Conservation (phyloP, 1,284 basidiomycete genomes). For the Schizopora paradoxa region DNA sequence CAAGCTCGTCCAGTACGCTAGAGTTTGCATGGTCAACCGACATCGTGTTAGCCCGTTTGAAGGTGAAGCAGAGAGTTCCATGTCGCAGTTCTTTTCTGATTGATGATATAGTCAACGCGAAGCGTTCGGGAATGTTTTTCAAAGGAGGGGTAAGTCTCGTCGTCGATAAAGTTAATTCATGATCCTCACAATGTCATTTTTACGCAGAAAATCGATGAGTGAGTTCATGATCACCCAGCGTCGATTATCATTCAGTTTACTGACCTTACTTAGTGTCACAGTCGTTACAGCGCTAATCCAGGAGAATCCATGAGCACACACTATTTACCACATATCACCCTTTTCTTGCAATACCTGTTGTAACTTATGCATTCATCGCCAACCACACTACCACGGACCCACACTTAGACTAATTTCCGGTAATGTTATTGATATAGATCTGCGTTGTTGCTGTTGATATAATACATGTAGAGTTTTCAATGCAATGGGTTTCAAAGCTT, state of each 20-base stretch:
- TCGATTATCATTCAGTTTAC: constrained; percentile 7
- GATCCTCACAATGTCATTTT: constrained; percentile 19
- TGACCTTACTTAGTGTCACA: constrained; percentile 41
- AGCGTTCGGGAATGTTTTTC: constrained; percentile 56
- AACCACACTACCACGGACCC: no score
- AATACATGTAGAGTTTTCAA: background rate
- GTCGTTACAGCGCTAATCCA: constrained; percentile 55
- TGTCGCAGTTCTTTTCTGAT: constrained; percentile 3
- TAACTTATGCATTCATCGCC: no score
- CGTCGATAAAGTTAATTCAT: constrained; percentile 3
- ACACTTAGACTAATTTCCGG: no score
- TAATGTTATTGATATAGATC: background rate
- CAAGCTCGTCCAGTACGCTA: constrained; percentile 64
- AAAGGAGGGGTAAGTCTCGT: constrained; percentile 59
- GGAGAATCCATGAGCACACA: constrained; percentile 38
- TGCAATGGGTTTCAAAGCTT: constrained; percentile 38
- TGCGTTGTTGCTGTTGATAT: background rate
- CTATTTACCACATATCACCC: background rate
- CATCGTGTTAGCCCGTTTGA: constrained; percentile 66
- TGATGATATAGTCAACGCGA: constrained; percentile 46
- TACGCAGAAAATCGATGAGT: constrained; percentile 59
- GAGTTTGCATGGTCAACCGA: constrained; percentile 60
- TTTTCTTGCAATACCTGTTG: constrained; percentile 1
- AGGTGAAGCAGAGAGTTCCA: constrained; percentile 30
- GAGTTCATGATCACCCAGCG: constrained; percentile 27